Evolutionary conservation across 805 yeast species (phyloP).

Genomic region (Starmerella tilneyi): DNA sequence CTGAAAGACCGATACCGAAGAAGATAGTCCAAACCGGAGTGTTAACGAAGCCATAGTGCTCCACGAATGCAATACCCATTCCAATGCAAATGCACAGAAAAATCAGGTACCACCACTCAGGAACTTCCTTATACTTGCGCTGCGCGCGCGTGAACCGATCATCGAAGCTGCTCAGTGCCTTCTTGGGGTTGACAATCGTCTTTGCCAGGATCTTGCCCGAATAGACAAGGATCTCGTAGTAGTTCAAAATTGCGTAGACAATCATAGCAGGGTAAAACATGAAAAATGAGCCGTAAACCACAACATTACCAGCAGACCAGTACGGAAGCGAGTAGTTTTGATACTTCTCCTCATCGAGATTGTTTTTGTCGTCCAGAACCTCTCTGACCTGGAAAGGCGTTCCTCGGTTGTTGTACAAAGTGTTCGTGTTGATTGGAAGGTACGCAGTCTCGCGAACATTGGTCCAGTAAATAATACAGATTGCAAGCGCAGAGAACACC

Average conservation of each 20-base stretch:
- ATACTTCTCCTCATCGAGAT: constrained; percentile 40
- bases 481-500: constrained; percentile 30
- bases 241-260: constrained; percentile 31
- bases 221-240: constrained; percentile 13
- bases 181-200: constrained; percentile 25
- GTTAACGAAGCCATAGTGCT: constrained; percentile 30
- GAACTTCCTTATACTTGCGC: constrained; percentile 49
- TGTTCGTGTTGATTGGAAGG: constrained; percentile 41
- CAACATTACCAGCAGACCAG: constrained; percentile 51
- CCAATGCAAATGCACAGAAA: constrained; percentile 38
- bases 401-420: constrained; percentile 44
- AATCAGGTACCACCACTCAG: constrained; percentile 44
- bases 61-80: constrained; percentile 39
- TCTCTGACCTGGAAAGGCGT: constrained; percentile 39
- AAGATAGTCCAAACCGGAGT: too few species aligned
- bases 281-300: constrained; percentile 48
- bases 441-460: constrained; percentile 44
- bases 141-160: constrained; percentile 53
- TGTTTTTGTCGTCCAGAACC: constrained; percentile 38
- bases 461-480: constrained; percentile 34
- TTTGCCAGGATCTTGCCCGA: constrained; percentile 1
- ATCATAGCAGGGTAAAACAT: constrained; percentile 48
- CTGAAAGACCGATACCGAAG: constrained; percentile 42
- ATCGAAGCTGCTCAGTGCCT: constrained; percentile 30
- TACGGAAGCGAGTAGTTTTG: constrained; percentile 56